phyloP scores from a whole-genome alignment of 2,329 filamentous ascomycete genomes.

The Fusarium cyanostomum region DNA sequence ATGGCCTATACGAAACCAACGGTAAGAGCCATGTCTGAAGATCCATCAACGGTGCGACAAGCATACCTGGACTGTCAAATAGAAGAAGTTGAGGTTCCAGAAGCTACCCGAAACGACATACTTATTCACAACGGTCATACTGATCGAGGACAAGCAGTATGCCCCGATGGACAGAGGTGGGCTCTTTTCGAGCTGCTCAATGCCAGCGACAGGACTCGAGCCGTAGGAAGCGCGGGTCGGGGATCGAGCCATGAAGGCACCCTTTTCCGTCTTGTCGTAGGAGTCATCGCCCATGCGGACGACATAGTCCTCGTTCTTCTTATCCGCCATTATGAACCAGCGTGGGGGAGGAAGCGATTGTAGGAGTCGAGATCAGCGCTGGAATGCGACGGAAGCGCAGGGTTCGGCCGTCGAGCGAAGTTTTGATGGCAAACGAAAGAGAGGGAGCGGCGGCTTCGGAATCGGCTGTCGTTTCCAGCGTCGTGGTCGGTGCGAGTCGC shows the following conservation, averaged over 20 bases:
- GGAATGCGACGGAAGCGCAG: slow-evolving; percentile 19
- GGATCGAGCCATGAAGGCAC: slow-evolving; percentile 56
- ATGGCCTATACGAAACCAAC: slow-evolving; percentile 68
- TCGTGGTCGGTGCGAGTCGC: not conserved
- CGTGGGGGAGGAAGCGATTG: slow-evolving; percentile 42
- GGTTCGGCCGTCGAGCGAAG: slow-evolving; percentile 9
- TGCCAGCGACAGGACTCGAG: slow-evolving; percentile 12
- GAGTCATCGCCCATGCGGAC: slow-evolving; percentile 74
- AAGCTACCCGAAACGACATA: slow-evolving; percentile 90
- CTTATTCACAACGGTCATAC: slow-evolving; percentile 99
- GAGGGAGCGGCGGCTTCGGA: not conserved
- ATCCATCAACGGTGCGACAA: not conserved
- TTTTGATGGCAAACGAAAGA: slow-evolving; percentile 7
- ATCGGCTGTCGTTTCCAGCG: not conserved
- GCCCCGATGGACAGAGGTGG: slow-evolving; percentile 82
- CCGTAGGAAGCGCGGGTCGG: slow-evolving; percentile 30
- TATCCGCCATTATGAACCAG: slow-evolving; percentile 74
- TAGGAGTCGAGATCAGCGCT: slow-evolving; percentile 24
- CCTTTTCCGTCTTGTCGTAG: slow-evolving; percentile 59
- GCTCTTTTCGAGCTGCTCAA: slow-evolving; percentile 71
- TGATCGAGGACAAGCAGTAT: slow-evolving; percentile 95
- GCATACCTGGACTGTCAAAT: slow-evolving; percentile 88
- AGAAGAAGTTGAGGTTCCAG: slow-evolving; percentile 98
- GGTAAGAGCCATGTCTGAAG: slow-evolving; percentile 4
- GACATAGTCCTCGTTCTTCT: slow-evolving; percentile 85